These are phyloP conservation scores for Colletotrichum gloeosporioides DNA, from an alignment of 2,329 filamentous ascomycete genomes.

Conservation along the genomic window DNA sequence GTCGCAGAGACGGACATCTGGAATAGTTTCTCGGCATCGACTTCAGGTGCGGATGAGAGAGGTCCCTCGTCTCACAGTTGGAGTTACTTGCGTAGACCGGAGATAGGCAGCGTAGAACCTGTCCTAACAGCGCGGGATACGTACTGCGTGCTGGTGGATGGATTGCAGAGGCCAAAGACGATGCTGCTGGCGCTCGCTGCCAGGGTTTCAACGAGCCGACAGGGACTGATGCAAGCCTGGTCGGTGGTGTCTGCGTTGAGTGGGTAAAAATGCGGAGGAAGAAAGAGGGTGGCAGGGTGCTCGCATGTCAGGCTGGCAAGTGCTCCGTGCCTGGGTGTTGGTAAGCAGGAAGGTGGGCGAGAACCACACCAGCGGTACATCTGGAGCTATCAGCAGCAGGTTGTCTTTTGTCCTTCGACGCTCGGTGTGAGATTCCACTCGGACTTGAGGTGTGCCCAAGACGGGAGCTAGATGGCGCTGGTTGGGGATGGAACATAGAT, in stretches of 20 bases:
- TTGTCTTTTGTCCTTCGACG: not conserved
- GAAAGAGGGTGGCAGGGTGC: slow-evolving; percentile 1
- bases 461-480: not conserved
- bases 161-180: not conserved
- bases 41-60: not conserved
- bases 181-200: not conserved
- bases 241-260: not conserved
- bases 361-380: not conserved
- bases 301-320: slow-evolving; percentile 13
- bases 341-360: slow-evolving; percentile 11
- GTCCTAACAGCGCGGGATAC: not conserved
- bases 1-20: not conserved
- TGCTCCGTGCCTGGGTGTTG: slow-evolving; percentile 18
- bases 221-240: not conserved
- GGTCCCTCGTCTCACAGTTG: not conserved
- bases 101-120: not conserved
- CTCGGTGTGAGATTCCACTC: not conserved
- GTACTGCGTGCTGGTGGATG: not conserved
- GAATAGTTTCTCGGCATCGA: not conserved
- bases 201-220: not conserved
- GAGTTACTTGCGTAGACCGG: not conserved
- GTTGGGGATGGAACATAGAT: not conserved
- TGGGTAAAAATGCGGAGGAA: not conserved
- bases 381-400: not conserved
- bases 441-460: not conserved